Percentiles rank a stretch among this genome's conserved stretches.
These are phyloP conservation scores for Bipolaris cookei DNA, from an alignment of 2,329 filamentous ascomycete genomes.

Conservation along the genomic window DNA sequence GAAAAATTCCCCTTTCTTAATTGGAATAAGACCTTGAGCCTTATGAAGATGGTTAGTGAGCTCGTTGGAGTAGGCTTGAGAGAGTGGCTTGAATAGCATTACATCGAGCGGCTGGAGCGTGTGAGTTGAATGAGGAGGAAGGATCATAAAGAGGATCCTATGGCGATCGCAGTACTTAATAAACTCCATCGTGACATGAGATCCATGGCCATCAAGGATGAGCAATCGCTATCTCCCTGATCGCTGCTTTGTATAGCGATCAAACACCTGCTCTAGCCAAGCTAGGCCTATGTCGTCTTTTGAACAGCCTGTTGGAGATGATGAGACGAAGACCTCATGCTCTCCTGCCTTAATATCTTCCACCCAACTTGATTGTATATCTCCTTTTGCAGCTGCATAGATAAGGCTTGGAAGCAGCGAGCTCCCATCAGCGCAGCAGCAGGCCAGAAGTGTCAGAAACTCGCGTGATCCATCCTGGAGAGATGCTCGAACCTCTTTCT, in stretches of 20 bases:
- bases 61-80: too few relatives aligned
- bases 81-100: too few relatives aligned
- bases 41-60: too few relatives aligned
- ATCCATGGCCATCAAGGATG: conserved; percentile 12
- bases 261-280: conserved; percentile 10
- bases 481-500: neutral
- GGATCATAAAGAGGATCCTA: conserved; percentile 3
- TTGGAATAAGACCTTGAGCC: too few relatives aligned
- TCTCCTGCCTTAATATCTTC: conserved; percentile 1
- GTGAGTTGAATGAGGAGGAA: conserved; percentile 4
- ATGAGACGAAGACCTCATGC: neutral
- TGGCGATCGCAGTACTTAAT: conserved; percentile 1
- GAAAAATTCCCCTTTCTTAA: too few relatives aligned
- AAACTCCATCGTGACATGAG: conserved; percentile 5
- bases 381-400: conserved; percentile 4
- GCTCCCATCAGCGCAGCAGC: conserved; percentile 20
- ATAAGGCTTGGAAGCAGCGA: conserved; percentile 16
- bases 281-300: neutral
- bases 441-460: conserved; percentile 18
- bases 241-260: too few relatives aligned
- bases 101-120: conserved; percentile 10
- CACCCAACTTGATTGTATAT: conserved; percentile 14
- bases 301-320: conserved; percentile 1
- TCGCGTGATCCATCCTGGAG: conserved; percentile 14
- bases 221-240: too few relatives aligned